phyloP scores from a whole-genome alignment of 2,329 filamentous ascomycete species.

The Biscogniauxia mediterranea region DNA sequence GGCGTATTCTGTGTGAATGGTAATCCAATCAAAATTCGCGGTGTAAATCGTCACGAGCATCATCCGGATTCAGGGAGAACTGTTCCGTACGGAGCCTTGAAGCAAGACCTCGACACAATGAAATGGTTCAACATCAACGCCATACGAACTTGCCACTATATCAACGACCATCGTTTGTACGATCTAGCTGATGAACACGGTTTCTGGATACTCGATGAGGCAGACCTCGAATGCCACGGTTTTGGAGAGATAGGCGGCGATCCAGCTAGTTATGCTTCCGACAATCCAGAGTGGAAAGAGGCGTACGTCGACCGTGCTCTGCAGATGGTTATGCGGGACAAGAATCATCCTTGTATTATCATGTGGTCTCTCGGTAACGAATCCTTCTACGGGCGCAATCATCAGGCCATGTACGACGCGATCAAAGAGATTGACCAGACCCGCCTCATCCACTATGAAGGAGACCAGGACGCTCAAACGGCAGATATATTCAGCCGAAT shows the following conservation, averaged over 20 bases:
- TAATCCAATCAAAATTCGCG: constrained; percentile 61
- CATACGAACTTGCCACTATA: constrained; percentile 66
- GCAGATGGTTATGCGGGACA: constrained; percentile 60
- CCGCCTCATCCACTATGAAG: constrained; percentile 65
- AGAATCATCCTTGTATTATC: constrained; percentile 62
- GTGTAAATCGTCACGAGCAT: constrained; percentile 71
- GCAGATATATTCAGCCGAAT: constrained; percentile 65
- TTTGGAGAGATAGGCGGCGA: constrained; percentile 42
- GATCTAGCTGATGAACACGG: constrained; percentile 63
- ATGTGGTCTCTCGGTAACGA: constrained; percentile 75
- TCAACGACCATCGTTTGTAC: constrained; percentile 59
- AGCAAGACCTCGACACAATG: constrained; percentile 62
- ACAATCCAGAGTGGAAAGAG: constrained; percentile 60
- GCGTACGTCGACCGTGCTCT: constrained; percentile 66
- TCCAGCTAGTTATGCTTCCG: constrained; percentile 52
- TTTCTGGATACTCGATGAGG: constrained; percentile 61
- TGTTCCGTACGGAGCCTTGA: constrained; percentile 60
- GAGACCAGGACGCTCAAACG: constrained; percentile 54
- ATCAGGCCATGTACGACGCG: constrained; percentile 65
- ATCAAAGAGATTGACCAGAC: constrained; percentile 56
- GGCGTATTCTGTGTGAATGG: constrained; percentile 66
- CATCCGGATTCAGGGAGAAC: constrained; percentile 61
- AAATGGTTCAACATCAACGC: constrained; percentile 70
- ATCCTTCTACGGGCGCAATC: constrained; percentile 67
- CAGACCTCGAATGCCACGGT: constrained; percentile 54